phyloP scores from a whole-genome alignment of 495 filamentous ascomycete genomes.

The Baudoinia panamericana region DNA sequence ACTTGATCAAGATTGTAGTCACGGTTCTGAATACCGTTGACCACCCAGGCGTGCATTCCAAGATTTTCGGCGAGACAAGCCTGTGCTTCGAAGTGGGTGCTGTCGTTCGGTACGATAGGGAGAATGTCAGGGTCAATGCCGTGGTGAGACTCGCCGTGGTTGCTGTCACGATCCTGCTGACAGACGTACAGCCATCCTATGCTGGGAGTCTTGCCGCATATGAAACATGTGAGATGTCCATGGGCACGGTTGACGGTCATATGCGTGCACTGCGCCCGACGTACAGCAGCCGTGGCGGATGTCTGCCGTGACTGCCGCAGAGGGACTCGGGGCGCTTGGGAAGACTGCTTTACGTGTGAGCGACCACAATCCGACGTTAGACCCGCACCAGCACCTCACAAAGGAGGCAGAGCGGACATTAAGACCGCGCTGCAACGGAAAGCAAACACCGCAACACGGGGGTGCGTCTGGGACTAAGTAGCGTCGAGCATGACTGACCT shows the following conservation, averaged over 20 bases:
- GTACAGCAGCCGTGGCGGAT: not conserved
- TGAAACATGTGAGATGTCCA: constrained; percentile 34
- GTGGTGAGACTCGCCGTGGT: constrained; percentile 9
- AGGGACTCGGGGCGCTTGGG: not conserved
- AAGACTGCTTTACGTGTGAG: constrained; percentile 1
- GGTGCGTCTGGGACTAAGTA: not conserved
- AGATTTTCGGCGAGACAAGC: constrained; percentile 13
- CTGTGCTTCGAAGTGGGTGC: constrained; percentile 18
- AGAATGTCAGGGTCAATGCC: not conserved
- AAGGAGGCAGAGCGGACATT: not conserved
- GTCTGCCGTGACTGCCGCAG: not conserved
- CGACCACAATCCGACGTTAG: not conserved
- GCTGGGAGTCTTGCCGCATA: constrained; percentile 36
- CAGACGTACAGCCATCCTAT: constrained; percentile 59
- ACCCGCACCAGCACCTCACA: not conserved
- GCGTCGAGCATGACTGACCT: constrained; percentile 4
- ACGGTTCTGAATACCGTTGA: constrained; percentile 13
- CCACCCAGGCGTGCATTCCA: constrained; percentile 15
- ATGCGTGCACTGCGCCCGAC: constrained; percentile 41
- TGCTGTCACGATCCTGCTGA: constrained; percentile 26
- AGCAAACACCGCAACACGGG: too few relatives aligned
- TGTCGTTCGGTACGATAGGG: constrained; percentile 20
- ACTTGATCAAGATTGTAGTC: constrained; percentile 21
- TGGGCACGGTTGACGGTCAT: constrained; percentile 46
- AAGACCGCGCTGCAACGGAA: too few relatives aligned